Evolutionary conservation across 2,329 filamentous ascomycete genomes (phyloP), one percentile per base, ranked within the genome.

Genomic region (Thelonectria blattea): DNA sequence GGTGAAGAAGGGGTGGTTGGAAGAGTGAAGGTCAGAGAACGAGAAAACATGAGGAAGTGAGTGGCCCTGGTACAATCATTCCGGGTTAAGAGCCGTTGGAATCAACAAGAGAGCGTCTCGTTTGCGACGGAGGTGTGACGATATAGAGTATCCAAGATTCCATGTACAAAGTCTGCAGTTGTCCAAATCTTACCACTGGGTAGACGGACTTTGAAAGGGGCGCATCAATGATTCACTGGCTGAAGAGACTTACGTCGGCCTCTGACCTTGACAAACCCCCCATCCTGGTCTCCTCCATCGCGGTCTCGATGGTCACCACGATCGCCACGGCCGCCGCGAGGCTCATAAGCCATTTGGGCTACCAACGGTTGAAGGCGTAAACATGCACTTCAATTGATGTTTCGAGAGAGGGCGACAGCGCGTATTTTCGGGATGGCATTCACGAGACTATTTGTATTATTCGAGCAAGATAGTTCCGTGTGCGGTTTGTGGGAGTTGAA

Each of bases 341-440:
- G 79, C 77, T 84, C 82, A 72, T 83, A 84, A 69, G 83, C 79
- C 83, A 85, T 85, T 57, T 66, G 67, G 65, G 68, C 64, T 68
- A 61, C 68, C 62, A 55, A 52, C 48, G 66, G 54, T 62, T 61
- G 47, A 60, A 46, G 47, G 34, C 57, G 59, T 63, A 65, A 61
- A 58, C 71, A 73, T 73, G 42, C 69, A 66, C 63, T 45, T 54
- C 60, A 59, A 58, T 12, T n/a, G 52, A 42, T 43, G n/a, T 24
- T 43, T 49, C 45, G 52, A 22, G 56, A n/a, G 32, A 58, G 56
- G 60, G 12, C 24, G 43, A 56, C 59, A 57, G 51, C 66, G 68
- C 68, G 68, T 70, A 61, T 57, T 51, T 58, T 52, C 63, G 60
- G 55, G 58, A 52, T 30, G 50, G 10, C 56, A 39, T 55, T 32